Evolutionary conservation across 257 asterid species (phyloP).

Genomic region (Linderniella brevidens): DNA sequence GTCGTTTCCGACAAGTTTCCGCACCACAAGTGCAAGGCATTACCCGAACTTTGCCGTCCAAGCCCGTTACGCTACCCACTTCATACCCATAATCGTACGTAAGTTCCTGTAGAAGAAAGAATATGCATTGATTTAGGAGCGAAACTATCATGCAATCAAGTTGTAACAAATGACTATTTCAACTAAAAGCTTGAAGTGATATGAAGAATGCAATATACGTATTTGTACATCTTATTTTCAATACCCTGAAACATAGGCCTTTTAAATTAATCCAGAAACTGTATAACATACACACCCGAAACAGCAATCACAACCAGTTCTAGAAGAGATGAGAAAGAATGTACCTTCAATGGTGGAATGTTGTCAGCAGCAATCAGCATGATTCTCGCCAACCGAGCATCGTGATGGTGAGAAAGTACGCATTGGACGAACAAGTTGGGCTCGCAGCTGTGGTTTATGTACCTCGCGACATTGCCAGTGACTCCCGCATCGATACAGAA

Average conservation of each 20-base stretch:
- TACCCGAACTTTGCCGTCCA: slow-evolving; percentile 36
- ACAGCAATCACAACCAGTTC: too few relatives aligned
- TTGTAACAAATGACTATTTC: too few relatives aligned
- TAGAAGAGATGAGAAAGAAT: neutral
- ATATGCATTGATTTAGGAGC: neutral
- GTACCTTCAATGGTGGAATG: slow-evolving; percentile 74
- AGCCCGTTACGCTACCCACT: slow-evolving; percentile 55
- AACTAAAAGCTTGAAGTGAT: too few relatives aligned
- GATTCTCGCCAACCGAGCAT: slow-evolving; percentile 46
- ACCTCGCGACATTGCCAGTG: slow-evolving; percentile 57
- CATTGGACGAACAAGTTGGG: slow-evolving; percentile 87
- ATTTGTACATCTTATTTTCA: too few relatives aligned
- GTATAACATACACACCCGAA: too few relatives aligned
- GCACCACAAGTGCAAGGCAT: slow-evolving; percentile 71
- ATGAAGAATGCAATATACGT: too few relatives aligned
- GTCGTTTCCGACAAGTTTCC: slow-evolving; percentile 45
- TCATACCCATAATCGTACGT: slow-evolving; percentile 65
- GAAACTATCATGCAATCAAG: neutral
- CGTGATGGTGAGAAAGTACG: slow-evolving; percentile 52
- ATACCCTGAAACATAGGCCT: too few relatives aligned
- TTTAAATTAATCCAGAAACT: too few relatives aligned
- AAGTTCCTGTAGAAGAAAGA: slow-evolving; percentile 38
- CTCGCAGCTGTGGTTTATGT: slow-evolving; percentile 75
- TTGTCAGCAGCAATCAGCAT: slow-evolving; percentile 73
- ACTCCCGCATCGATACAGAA: slow-evolving; percentile 76